phyloP scores from a whole-genome alignment of 2,329 filamentous ascomycete species.

The Ascochyta rabiei region DNA sequence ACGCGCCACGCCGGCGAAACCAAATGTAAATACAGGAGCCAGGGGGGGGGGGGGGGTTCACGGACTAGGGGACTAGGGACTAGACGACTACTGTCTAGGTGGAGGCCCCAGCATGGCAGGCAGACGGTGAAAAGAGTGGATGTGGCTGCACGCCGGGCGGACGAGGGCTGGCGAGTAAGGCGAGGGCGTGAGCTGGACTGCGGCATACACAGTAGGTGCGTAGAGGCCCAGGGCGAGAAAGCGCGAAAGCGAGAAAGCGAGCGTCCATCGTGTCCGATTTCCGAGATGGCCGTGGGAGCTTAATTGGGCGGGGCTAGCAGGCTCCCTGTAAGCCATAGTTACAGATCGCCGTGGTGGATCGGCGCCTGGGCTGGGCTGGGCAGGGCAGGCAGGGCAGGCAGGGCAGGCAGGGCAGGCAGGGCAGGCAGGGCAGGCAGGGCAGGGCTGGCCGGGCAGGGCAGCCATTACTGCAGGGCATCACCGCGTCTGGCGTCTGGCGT shows the following conservation, averaged over 20 bases:
- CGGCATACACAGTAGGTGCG: neutral
- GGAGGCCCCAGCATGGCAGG: too few species aligned
- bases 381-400: too few species aligned
- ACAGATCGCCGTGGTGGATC: constrained; percentile 48
- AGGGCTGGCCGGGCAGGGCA: too few species aligned
- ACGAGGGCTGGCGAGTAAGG: constrained; percentile 32
- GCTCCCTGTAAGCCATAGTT: constrained; percentile 44
- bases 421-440: too few species aligned
- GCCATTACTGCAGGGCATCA: constrained; percentile 42
- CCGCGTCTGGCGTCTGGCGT: constrained; percentile 15
- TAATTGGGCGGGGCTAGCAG: constrained; percentile 40
- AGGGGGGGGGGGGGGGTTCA: constrained; percentile 7
- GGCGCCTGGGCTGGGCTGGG: too few species aligned
- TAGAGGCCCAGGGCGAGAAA: too few species aligned
- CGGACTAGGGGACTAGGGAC: too few species aligned
- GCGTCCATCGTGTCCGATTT: constrained; percentile 37
- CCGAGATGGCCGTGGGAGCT: constrained; percentile 35
- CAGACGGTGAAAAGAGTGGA: constrained; percentile 29
- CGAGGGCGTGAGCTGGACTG: constrained; percentile 13
- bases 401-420: too few species aligned
- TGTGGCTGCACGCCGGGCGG: constrained; percentile 44
- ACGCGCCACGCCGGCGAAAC: constrained; percentile 43
- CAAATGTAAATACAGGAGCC: constrained; percentile 34
- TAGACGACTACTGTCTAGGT: too few species aligned
- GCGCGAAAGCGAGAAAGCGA: too few species aligned